phyloP scores from a whole-genome alignment of 2,329 filamentous ascomycete species.

The Fusarium coffeatum region DNA sequence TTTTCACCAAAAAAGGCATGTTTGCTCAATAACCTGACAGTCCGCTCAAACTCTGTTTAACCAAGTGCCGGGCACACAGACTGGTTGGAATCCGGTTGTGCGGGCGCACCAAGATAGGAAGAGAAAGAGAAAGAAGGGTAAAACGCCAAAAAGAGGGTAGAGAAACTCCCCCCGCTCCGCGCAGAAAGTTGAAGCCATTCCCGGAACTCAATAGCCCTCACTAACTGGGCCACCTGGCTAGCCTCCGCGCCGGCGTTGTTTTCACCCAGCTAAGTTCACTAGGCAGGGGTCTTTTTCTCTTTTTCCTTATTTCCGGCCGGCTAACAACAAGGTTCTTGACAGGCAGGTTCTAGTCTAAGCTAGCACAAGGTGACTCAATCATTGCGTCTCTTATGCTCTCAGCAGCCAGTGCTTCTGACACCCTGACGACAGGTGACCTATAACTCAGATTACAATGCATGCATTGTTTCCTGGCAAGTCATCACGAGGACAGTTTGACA shows the following conservation, averaged over 20 bases:
- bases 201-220: conserved; percentile 10
- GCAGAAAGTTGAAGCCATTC: conserved; percentile 21
- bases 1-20: not conserved
- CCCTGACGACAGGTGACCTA: not conserved
- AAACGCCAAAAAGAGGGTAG: not conserved
- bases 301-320: not conserved
- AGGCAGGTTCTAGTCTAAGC: not conserved
- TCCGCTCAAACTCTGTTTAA: conserved; percentile 16
- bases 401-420: not conserved
- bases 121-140: not conserved
- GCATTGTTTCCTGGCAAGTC: not conserved
- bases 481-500: not conserved
- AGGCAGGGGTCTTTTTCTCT: not conserved
- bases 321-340: not conserved
- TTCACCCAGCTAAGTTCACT: not conserved
- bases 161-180: not conserved
- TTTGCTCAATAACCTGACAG: not conserved
- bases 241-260: not conserved
- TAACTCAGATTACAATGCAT: not conserved
- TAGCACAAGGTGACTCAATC: not conserved
- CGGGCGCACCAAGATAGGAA: not conserved
- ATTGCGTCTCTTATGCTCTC: not conserved
- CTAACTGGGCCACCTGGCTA: not conserved
- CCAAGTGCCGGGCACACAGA: conserved; percentile 7
- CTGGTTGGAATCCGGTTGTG: not conserved